A percentile compares a stretch with the other conserved stretches of the same genome.
phyloP scores from a whole-genome alignment of 208 protist genomes.

The Leishmania braziliensis region DNA sequence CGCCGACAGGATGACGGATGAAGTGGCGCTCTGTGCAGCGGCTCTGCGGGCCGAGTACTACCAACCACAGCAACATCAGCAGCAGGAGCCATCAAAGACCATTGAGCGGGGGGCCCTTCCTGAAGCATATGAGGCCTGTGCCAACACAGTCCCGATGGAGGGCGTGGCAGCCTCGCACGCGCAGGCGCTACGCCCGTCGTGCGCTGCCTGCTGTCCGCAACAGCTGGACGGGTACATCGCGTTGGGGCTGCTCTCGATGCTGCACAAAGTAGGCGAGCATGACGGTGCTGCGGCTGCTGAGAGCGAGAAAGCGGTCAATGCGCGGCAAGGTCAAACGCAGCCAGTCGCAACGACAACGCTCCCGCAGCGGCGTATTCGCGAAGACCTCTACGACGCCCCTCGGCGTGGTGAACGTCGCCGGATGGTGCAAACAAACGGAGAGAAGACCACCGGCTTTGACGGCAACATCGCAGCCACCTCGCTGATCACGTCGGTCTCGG shows the following conservation, averaged over 20 bases:
- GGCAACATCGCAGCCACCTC: neutral
- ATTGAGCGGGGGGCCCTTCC: neutral
- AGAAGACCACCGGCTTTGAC: neutral
- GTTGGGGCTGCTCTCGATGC: slow-evolving; percentile 33
- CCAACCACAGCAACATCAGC: neutral
- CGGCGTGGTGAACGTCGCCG: neutral
- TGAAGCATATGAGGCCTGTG: neutral
- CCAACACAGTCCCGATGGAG: neutral
- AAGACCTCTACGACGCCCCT: slow-evolving; percentile 36
- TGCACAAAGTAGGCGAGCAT: slow-evolving; percentile 1
- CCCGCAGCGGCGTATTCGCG: slow-evolving; percentile 26
- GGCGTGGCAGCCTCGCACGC: slow-evolving; percentile 4
- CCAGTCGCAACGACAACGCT: neutral
- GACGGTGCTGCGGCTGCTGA: too few relatives aligned
- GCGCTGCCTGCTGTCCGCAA: slow-evolving; percentile 35
- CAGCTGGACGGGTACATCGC: slow-evolving; percentile 28
- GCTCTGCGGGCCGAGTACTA: slow-evolving; percentile 38
- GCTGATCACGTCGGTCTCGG: neutral
- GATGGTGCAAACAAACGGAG: neutral
- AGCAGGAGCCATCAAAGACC: neutral
- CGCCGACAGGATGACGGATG: neutral
- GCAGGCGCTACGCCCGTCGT: slow-evolving; percentile 37
- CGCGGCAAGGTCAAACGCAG: too few relatives aligned
- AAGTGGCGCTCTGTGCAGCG: slow-evolving; percentile 12
- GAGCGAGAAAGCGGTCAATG: neutral